Conservation (phyloP, 345 rosid genomes). For the Cochlearia excelsa region DNA sequence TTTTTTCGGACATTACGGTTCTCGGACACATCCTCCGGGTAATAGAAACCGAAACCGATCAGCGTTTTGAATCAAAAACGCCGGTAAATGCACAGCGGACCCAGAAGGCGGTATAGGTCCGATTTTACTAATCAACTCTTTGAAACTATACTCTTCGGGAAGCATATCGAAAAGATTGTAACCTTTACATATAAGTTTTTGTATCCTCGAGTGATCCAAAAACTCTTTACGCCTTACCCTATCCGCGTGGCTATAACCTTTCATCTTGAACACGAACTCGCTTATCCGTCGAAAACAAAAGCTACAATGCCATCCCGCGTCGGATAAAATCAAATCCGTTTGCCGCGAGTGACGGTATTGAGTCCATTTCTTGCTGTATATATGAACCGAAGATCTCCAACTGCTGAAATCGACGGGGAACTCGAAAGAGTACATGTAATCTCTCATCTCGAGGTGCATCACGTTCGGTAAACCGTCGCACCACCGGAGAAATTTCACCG, state of each 20-base stretch:
- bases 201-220: slow-evolving; percentile 55
- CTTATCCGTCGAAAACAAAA: slow-evolving; percentile 64
- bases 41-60: slow-evolving; percentile 71
- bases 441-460: slow-evolving; percentile 68
- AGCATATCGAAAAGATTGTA: slow-evolving; percentile 84
- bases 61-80: slow-evolving; percentile 79
- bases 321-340: slow-evolving; percentile 58
- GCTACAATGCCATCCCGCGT: slow-evolving; percentile 97
- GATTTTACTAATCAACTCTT: slow-evolving; percentile 78
- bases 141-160: slow-evolving; percentile 77
- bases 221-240: slow-evolving; percentile 56
- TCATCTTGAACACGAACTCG: slow-evolving; percentile 85
- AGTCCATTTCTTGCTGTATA: slow-evolving; percentile 43
- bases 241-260: slow-evolving; percentile 91
- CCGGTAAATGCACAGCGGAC: slow-evolving; percentile 90
- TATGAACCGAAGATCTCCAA: slow-evolving; percentile 72
- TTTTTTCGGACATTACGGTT: slow-evolving; percentile 1
- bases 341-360: slow-evolving; percentile 78
- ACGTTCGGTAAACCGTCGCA: slow-evolving; percentile 69
- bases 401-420: slow-evolving; percentile 86
- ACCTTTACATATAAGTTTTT: slow-evolving; percentile 63
- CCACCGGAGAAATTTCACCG: slow-evolving; percentile 74
- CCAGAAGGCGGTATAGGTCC: slow-evolving; percentile 69
- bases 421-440: slow-evolving; percentile 87
- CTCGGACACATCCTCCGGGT: slow-evolving; percentile 79